Evolutionary conservation across 768 basidiomycete genomes (phyloP).

Genomic region (Agrocybe praecox): DNA sequence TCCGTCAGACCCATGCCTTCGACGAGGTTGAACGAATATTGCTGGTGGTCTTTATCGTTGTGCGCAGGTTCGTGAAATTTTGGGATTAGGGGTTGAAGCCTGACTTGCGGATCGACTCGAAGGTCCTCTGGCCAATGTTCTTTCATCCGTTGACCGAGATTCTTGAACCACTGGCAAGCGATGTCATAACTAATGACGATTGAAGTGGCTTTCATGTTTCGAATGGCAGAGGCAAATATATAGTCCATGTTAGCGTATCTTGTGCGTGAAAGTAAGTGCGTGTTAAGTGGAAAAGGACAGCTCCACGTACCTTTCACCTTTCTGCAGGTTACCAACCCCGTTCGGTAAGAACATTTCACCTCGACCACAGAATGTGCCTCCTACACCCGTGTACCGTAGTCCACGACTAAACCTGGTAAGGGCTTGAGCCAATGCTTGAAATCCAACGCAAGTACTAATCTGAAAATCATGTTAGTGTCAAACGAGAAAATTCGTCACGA

Average conservation of each 20-base stretch:
- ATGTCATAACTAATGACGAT: constrained; percentile 20
- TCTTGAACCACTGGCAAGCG: no score
- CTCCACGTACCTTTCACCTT: constrained; percentile 27
- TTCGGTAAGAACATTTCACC: constrained; percentile 9
- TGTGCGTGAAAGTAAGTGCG: neutral
- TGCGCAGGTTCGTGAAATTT: no score
- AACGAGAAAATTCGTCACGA: no score
- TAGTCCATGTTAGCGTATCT: constrained; percentile 21
- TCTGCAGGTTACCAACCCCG: constrained; percentile 28
- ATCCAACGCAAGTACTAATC: constrained; percentile 18
- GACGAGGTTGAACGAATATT: neutral
- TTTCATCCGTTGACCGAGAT: no score
- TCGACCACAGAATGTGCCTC: constrained; percentile 2
- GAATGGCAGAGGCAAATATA: constrained; percentile 7
- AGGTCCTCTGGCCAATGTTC: no score
- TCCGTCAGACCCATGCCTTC: neutral
- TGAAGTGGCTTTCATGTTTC: neutral
- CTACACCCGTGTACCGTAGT: constrained; percentile 13
- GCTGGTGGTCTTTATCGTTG: neutral
- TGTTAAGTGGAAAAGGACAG: neutral
- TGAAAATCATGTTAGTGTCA: no score
- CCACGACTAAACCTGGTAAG: constrained; percentile 10
- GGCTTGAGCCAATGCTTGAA: constrained; percentile 12
- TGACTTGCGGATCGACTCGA: no score
- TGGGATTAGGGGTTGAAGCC: no score